phyloP scores from a whole-genome alignment of 257 asterid genomes.

The Forsythia viridissima region DNA sequence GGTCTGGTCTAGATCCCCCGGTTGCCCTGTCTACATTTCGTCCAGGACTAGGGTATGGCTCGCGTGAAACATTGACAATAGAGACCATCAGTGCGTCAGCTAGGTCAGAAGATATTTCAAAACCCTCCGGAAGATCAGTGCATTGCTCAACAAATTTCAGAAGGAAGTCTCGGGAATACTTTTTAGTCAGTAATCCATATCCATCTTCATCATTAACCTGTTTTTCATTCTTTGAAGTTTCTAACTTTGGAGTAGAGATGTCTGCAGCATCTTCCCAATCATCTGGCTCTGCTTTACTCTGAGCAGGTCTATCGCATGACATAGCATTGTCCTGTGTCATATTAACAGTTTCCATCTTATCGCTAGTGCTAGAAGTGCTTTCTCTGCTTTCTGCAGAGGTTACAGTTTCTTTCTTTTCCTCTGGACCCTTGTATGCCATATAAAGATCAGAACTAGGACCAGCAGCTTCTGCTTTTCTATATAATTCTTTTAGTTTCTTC shows the following conservation, averaged over 20 bases:
- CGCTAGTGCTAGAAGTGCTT: conserved; percentile 4
- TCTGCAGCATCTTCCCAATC: conserved; percentile 31
- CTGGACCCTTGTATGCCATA: conserved; percentile 26
- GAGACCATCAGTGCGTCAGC: conserved; percentile 21
- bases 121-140: conserved; percentile 34
- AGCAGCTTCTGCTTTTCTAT: conserved; percentile 30
- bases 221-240: conserved; percentile 1
- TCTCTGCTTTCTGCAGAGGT: conserved; percentile 28
- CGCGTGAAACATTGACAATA: conserved; percentile 12
- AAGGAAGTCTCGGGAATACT: conserved; percentile 35
- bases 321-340: conserved; percentile 6
- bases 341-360: conserved; percentile 10
- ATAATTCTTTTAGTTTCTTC: conserved; percentile 26
- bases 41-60: conserved; percentile 8
- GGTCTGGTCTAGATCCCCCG: conserved; percentile 16
- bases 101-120: conserved; percentile 26
- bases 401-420: conserved; percentile 20
- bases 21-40: conserved; percentile 13
- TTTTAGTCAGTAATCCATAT: conserved; percentile 15
- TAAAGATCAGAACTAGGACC: conserved; percentile 28
- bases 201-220: neutral
- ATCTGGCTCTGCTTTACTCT: conserved; percentile 28
- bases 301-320: conserved; percentile 6
- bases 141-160: conserved; percentile 24
- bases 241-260: conserved; percentile 25